Base-by-base conservation (phyloP, 768 basidiomycete genomes). In the Russula griseocarnosa region DNA sequence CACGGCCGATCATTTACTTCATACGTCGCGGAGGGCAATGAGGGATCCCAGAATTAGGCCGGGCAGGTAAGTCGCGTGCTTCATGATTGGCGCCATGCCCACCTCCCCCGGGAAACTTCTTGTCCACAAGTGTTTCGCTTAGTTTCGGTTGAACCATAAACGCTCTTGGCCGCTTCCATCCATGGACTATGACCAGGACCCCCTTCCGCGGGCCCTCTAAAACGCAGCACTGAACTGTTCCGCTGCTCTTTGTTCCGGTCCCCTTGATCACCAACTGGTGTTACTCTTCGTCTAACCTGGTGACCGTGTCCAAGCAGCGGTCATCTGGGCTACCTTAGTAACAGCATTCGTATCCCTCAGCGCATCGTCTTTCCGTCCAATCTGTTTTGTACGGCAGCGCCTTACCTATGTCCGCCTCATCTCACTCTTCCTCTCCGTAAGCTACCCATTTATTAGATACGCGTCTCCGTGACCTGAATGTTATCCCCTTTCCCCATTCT, bases 271-370 rank as follows among this genome's bases (percentile, higher is more conserved):
- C 28, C 24, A 52, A 22, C 59, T 57, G 50, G 49, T 50, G 59
- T 49, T 54, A 46, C 50, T 9, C 58, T 36, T 42, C 40, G 24
- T 24, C 55, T 32, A 58, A 66, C 67, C 24, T 62, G 57, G 67
- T 68, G 67, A 68, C 65, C 65, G 67, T 68, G 67, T 62, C 67
- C 44, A 68, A 40, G 65, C 55, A 62, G 34, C 56, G 50, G 47
- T 18, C 46, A 65, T 49, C 49, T 63, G 54, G 18, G 54, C 64
- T 52, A 56, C 64, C 64, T 30, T 64, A 55, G 58, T 60, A 64
- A 64, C 63, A 51, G 26, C 54, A 46, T 30, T 34, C 49, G 26
- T 34, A 42, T 58, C 42, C 26, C 14, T 46, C 55, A 44, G 26
- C 56, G 32, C 9, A 46, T 58, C 44, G 62, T 53, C 49, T 40